Evolutionary conservation across 2,329 filamentous ascomycete genomes (phyloP).

Genomic region (Sporothrix pallida): DNA sequence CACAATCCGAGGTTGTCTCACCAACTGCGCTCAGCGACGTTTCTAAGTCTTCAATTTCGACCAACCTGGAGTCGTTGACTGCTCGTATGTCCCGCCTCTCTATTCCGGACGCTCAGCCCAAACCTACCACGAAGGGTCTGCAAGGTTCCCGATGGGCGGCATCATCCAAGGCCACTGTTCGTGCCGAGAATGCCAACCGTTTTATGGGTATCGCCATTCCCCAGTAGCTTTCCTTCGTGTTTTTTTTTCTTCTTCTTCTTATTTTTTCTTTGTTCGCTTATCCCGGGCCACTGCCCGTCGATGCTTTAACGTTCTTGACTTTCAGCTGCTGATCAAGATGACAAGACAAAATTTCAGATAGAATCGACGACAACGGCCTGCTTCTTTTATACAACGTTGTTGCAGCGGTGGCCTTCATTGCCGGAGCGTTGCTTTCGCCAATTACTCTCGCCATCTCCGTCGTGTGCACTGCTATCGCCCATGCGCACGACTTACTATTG

Average conservation of each 20-base stretch:
- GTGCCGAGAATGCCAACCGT: conserved; percentile 10
- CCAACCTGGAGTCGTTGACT: not conserved
- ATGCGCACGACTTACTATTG: conserved; percentile 5
- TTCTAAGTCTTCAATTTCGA: not conserved
- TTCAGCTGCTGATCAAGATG: conserved; percentile 26
- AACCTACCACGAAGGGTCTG: conserved; percentile 20
- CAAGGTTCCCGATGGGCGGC: conserved; percentile 34
- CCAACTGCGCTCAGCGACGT: not conserved
- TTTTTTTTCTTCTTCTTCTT: not conserved
- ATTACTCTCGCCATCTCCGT: not conserved
- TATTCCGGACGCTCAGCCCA: not conserved
- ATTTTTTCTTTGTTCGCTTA: not conserved
- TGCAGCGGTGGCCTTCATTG: not conserved
- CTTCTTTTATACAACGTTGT: not conserved
- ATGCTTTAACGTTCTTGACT: not conserved
- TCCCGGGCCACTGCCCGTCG: not conserved
- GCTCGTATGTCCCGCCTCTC: conserved; percentile 8
- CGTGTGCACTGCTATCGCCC: not conserved
- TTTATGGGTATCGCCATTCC: conserved; percentile 33
- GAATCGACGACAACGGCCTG: not conserved
- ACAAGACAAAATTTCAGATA: not conserved
- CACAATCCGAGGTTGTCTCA: not conserved
- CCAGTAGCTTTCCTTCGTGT: not conserved
- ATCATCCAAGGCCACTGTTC: not conserved
- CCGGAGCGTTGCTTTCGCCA: conserved; percentile 17